phyloP scores from a whole-genome alignment of 768 basidiomycete species.

The Trichaptum fuscoviolaceum region DNA sequence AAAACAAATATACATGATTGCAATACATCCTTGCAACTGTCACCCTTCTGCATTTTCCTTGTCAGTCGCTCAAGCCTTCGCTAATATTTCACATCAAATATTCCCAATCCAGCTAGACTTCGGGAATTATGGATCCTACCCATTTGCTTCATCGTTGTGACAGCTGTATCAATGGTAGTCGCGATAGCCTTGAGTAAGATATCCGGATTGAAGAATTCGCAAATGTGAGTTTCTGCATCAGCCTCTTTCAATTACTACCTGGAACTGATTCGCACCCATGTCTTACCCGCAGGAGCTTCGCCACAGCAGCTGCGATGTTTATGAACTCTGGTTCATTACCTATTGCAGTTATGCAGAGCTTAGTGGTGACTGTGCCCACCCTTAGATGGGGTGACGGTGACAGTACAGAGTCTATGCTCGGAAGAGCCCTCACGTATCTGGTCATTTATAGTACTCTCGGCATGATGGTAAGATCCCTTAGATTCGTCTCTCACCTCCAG shows the following conservation, averaged over 20 bases:
- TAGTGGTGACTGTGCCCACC: constrained; percentile 79
- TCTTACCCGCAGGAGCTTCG: constrained; percentile 51
- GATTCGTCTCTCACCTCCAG: not conserved
- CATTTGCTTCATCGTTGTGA: constrained; percentile 78
- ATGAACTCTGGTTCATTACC: constrained; percentile 96
- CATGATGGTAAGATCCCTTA: constrained; percentile 68
- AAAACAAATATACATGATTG: not conserved
- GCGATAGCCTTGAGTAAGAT: constrained; percentile 58
- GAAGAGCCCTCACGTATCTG: constrained; percentile 83
- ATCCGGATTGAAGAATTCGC: constrained; percentile 66
- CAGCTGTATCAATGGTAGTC: constrained; percentile 60
- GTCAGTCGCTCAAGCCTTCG: not conserved
- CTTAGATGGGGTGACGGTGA: constrained; percentile 81
- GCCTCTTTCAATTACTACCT: not conserved
- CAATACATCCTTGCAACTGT: too few species aligned
- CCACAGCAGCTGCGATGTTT: constrained; percentile 79
- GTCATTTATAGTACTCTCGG: constrained; percentile 93
- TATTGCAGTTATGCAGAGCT: constrained; percentile 88
- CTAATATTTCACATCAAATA: not conserved
- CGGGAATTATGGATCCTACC: constrained; percentile 82
- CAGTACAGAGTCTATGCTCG: constrained; percentile 83
- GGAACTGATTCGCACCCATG: not conserved
- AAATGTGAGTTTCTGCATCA: constrained; percentile 44
- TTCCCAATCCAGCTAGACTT: constrained; percentile 51
- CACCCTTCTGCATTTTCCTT: too few species aligned